Percentiles rank a stretch among this genome's conserved stretches.
These are phyloP conservation scores for Nicotiana paniculata DNA, from an alignment of 257 asterid genomes.

Conservation along the genomic window DNA sequence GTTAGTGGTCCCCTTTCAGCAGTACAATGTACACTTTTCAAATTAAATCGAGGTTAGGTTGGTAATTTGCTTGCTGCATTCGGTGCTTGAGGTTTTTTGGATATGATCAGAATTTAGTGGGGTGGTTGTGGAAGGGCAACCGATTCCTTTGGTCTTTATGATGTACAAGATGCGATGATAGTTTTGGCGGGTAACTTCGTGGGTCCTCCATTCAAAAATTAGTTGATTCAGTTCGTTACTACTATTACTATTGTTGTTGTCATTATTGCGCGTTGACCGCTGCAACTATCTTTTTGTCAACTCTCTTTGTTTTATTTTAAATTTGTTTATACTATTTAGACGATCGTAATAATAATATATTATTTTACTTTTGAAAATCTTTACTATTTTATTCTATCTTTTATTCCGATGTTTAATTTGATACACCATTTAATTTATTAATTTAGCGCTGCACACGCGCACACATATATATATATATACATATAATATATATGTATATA, in stretches of 20 bases:
- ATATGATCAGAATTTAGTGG: neutral
- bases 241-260: neutral
- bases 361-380: neutral
- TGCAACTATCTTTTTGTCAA: neutral
- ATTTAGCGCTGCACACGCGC: too few relatives aligned
- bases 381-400: neutral
- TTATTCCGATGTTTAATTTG: neutral
- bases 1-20: constrained; percentile 4
- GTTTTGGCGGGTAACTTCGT: neutral
- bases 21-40: constrained; percentile 4
- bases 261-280: neutral
- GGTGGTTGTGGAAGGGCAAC: neutral
- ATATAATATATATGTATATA: too few relatives aligned
- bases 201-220: constrained; percentile 11
- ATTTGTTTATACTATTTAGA: neutral
- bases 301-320: neutral
- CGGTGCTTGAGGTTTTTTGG: constrained; percentile 7
- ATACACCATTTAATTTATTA: neutral
- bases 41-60: neutral
- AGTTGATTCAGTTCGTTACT: neutral
- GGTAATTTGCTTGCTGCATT: neutral
- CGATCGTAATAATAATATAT: neutral
- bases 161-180: neutral
- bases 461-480: too few relatives aligned
- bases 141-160: neutral